Evolutionary conservation across 169 alveolate genomes (phyloP).

Genomic region (Amoebophrya sp.): DNA sequence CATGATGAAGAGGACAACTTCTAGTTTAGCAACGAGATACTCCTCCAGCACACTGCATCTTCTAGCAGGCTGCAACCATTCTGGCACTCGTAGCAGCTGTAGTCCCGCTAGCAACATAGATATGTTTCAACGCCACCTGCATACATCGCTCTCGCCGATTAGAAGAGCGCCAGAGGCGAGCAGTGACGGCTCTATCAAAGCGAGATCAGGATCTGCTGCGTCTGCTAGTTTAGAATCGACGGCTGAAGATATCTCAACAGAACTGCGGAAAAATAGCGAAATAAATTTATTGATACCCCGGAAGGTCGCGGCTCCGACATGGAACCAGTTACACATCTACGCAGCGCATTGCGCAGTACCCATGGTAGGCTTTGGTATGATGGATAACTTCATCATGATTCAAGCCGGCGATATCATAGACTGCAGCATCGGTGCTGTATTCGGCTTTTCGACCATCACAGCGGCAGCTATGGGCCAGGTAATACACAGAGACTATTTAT

Average conservation of each 20-base stretch:
- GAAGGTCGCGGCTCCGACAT: neutral
- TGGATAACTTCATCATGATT: conserved; percentile 54
- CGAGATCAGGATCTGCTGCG: neutral
- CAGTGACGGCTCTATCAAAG: neutral
- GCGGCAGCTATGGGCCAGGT: conserved; percentile 56
- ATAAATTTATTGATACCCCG: neutral
- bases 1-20: no score
- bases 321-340: neutral
- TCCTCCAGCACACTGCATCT: no score
- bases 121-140: no score
- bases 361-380: conserved; percentile 52
- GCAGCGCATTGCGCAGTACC: conserved; percentile 44
- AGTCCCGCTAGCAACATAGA: no score
- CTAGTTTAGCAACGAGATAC: no score
- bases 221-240: neutral
- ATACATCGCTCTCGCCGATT: neutral
- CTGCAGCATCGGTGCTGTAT: conserved; percentile 44
- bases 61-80: no score
- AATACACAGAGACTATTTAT: no score
- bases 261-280: neutral
- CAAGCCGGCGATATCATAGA: conserved; percentile 49
- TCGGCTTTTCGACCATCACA: conserved; percentile 50
- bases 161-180: neutral
- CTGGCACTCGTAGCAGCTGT: no score
- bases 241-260: neutral